phyloP scores from a whole-genome alignment of 441 rosid genomes.

The Sinapis alba region DNA sequence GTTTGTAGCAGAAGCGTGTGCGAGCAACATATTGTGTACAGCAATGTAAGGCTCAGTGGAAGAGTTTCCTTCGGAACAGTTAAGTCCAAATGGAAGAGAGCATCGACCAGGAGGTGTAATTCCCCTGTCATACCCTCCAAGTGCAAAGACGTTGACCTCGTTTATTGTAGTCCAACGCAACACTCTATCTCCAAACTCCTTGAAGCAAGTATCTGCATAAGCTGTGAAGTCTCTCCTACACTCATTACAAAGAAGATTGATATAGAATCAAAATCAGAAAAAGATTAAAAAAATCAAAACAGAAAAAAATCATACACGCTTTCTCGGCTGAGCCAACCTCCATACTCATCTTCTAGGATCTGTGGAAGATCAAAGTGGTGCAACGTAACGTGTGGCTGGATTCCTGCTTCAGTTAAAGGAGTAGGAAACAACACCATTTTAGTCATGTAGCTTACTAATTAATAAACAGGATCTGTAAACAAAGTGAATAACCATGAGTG shows the following conservation, averaged over 20 bases:
- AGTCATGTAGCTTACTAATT: background rate
- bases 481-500: constrained; percentile 23
- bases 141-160: constrained; percentile 54
- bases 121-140: constrained; percentile 65
- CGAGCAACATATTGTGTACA: constrained; percentile 59
- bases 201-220: constrained; percentile 74
- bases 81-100: constrained; percentile 47
- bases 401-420: constrained; percentile 8
- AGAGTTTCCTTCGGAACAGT: constrained; percentile 67
- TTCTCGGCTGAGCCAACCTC: constrained; percentile 41
- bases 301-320: constrained; percentile 50
- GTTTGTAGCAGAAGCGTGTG: constrained; percentile 65
- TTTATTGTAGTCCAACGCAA: constrained; percentile 64
- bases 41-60: constrained; percentile 64
- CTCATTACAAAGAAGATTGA: background rate
- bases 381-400: constrained; percentile 32
- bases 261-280: background rate
- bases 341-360: constrained; percentile 28
- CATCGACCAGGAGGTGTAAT: constrained; percentile 60
- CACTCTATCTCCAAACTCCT: constrained; percentile 68
- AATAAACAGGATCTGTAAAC: background rate
- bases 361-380: constrained; percentile 37
- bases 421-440: background rate
- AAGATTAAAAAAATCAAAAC: background rate
- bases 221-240: constrained; percentile 67